A percentile compares a stretch with the other conserved stretches of the same genome.
Evolutionary conservation across 164 flowering plant species (phyloP).

Genomic region (Santalum album): DNA sequence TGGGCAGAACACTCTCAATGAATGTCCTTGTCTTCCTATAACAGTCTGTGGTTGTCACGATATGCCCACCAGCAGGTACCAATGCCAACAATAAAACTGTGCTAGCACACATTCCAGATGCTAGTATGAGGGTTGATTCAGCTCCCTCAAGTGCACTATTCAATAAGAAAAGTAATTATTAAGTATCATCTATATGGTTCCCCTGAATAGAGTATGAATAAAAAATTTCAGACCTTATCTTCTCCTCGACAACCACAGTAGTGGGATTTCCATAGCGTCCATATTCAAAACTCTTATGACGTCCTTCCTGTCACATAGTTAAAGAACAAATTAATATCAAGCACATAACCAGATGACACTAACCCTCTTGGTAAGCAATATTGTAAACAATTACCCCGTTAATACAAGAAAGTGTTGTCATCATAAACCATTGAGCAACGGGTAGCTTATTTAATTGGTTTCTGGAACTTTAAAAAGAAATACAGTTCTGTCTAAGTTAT

Average conservation of each 20-base stretch:
- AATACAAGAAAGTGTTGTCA: too few species aligned
- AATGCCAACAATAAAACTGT: conserved; percentile 76
- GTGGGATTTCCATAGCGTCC: conserved; percentile 96
- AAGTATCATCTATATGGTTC: too few species aligned
- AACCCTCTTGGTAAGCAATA: too few species aligned
- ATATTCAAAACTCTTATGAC: conserved; percentile 75
- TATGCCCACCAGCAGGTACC: conserved; percentile 92
- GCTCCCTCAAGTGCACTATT: conserved; percentile 94
- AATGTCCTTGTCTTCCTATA: conserved; percentile 85
- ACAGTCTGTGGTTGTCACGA: conserved; percentile 94
- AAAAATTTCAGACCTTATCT: conserved; percentile 51
- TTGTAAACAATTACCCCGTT: too few species aligned
- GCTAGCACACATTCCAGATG: conserved; percentile 97
- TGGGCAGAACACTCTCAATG: conserved; percentile 77
- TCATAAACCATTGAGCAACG: too few species aligned
- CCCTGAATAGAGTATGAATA: too few species aligned
- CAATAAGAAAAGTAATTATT: too few species aligned
- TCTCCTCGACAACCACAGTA: conserved; percentile 67
- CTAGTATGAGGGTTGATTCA: conserved; percentile 77
- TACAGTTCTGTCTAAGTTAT: too few species aligned
- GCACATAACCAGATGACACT: too few species aligned
- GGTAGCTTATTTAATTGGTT: too few species aligned
- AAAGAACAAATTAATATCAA: background rate
- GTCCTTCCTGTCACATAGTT: conserved; percentile 54
- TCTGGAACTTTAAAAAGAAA: too few species aligned